Conservation (phyloP, 2,329 filamentous ascomycete genomes). For the Fusarium sp. region DNA sequence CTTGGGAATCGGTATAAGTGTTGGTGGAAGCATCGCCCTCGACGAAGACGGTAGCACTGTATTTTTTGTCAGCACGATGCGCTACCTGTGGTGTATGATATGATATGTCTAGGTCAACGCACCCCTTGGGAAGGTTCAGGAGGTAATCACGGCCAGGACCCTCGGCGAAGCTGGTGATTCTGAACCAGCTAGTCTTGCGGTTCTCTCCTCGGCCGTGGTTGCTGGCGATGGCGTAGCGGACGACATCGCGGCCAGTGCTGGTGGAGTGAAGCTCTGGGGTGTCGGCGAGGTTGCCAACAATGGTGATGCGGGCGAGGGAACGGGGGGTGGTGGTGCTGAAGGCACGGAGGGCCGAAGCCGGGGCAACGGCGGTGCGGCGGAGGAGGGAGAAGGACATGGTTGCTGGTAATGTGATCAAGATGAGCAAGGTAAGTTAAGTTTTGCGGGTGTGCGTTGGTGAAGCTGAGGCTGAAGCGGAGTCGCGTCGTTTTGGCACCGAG, state of each 20-base stretch:
- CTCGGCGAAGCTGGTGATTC: conserved; percentile 78
- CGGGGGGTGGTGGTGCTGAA: conserved; percentile 79
- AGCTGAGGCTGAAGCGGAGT: conserved; percentile 17
- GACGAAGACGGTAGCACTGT: conserved; percentile 80
- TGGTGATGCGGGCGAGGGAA: conserved; percentile 79
- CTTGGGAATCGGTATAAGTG: conserved; percentile 75
- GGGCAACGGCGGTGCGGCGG: conserved; percentile 61
- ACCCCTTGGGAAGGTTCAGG: conserved; percentile 85
- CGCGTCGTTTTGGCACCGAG: conserved; percentile 31
- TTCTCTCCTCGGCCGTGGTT: conserved; percentile 74
- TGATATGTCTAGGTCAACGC: conserved; percentile 55
- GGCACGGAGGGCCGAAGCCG: conserved; percentile 66
- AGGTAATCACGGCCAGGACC: conserved; percentile 78
- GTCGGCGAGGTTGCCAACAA: conserved; percentile 86
- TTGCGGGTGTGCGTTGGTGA: conserved; percentile 2
- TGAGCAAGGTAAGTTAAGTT: not conserved
- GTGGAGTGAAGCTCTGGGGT: conserved; percentile 80
- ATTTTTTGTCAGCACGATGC: conserved; percentile 23
- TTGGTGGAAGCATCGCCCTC: conserved; percentile 83
- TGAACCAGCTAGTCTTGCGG: conserved; percentile 86
- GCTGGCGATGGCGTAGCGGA: conserved; percentile 82
- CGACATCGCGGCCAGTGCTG: conserved; percentile 75
- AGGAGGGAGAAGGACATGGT: conserved; percentile 64
- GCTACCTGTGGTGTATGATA: not conserved
- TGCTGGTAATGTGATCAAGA: not conserved